Base-by-base conservation (phyloP, 1,139 yeast species). In the Pichia sp. region DNA sequence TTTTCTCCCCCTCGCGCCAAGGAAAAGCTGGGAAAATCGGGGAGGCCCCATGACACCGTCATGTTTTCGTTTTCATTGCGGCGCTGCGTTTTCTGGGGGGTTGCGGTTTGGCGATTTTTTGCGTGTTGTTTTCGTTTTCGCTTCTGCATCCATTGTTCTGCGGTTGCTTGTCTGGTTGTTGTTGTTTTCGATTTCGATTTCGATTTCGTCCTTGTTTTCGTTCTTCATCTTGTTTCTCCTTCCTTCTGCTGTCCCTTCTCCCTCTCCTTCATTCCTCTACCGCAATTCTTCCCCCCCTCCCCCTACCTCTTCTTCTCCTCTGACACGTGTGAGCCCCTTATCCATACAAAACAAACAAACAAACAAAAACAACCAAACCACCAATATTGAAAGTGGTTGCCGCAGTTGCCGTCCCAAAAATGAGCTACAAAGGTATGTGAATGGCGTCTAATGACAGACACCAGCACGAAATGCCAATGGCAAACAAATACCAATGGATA, bases 401-500 rank as follows among this genome's bases (percentile, higher is more conserved):
- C 36, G 63, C 72, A 45, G 66, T 69, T 48, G 64, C 16, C 16
- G 40, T 73, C 49, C 66, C 71, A 47, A 78, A 79, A 66, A 63
- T 71, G 57, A 75, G 83, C 53, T 78, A 78, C 72, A 79, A 76
- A 67, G 83, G 83, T 78, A 72, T 58, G 82, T 75, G 31, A n/a
- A 20, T 20, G 24, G 24, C 24, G 24, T 20, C 24, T 20, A 20
- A 20, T 20, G 24, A 20, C 24, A 20, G 24, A 20, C 24, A 20
- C 24, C 33, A 14, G 14, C 12, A 27, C 5, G 5, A 42, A 17
- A 6, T 6, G 30, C 27, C 43, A n/a, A 4, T 38, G 14, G 30
- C 44, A 20, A 17, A 34, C 38, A 27, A 4, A 29, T 17, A 9
- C 20, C 27, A 20, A 20, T 20, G 24, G 17, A 41, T 17, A 36